A percentile compares a stretch with the other conserved stretches of the same genome.
Evolutionary conservation across 208 protist genomes (phyloP).

Genomic region (Acanthamoeba castellanii): DNA sequence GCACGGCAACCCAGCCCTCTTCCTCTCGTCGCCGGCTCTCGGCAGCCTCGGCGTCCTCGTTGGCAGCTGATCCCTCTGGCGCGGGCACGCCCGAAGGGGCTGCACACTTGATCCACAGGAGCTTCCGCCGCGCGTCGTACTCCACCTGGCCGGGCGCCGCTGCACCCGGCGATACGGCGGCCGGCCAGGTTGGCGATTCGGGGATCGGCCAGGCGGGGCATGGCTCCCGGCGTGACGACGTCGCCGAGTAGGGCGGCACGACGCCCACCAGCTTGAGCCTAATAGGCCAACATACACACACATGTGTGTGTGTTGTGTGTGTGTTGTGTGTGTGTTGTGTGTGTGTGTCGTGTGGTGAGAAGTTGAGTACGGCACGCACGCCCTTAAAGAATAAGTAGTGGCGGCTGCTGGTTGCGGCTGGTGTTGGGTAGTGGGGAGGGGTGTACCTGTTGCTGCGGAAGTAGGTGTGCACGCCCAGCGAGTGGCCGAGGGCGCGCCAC

Average conservation of each 20-base stretch:
- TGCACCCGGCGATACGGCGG: background rate
- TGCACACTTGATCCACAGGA: slow-evolving; percentile 39
- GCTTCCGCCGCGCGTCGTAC: background rate
- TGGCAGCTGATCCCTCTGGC: background rate
- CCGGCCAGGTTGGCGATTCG: background rate
- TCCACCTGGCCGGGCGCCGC: background rate
- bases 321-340: no score
- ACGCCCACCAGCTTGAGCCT: slow-evolving; percentile 2
- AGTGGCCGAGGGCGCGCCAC: slow-evolving; percentile 17
- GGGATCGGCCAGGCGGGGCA: background rate
- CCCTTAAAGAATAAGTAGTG: no score
- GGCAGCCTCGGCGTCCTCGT: background rate
- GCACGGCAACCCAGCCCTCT: background rate
- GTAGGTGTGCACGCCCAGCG: slow-evolving; percentile 29
- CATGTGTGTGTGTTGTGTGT: no score
- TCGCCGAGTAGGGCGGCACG: slow-evolving; percentile 4
- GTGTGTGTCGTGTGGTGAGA: no score
- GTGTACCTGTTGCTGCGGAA: background rate
- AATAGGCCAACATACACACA: background rate
- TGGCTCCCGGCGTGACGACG: background rate
- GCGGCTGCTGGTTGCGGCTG: no score
- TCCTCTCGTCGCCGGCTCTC: background rate
- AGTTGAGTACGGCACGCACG: no score
- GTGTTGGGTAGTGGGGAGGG: background rate
- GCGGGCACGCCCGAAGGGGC: background rate